phyloP scores from a whole-genome alignment of 2,329 filamentous ascomycete species.

The Triangularia setosa region DNA sequence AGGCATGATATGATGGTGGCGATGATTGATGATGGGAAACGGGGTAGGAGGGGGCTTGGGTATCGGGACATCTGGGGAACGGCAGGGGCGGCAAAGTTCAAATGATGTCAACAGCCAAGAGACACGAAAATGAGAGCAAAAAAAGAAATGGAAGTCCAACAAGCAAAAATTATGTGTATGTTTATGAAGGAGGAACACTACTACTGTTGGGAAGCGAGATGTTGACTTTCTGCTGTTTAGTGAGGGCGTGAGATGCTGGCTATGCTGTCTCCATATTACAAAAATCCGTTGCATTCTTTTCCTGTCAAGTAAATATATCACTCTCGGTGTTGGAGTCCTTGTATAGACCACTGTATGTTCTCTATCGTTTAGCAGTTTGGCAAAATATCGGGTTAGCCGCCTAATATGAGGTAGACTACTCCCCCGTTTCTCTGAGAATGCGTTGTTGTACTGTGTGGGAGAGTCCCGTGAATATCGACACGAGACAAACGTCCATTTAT shows the following conservation, averaged over 20 bases:
- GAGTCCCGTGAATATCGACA: too few species aligned
- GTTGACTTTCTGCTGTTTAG: too few species aligned
- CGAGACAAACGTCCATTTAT: too few species aligned
- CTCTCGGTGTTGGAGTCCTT: neutral
- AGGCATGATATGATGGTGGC: neutral
- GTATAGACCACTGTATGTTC: neutral
- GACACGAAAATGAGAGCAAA: neutral
- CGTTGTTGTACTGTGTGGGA: too few species aligned
- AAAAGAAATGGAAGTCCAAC: neutral
- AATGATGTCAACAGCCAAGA: neutral
- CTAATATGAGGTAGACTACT: neutral
- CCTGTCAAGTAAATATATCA: neutral
- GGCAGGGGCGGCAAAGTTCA: too few species aligned
- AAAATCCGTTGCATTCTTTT: neutral
- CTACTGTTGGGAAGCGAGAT: neutral
- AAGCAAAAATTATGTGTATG: neutral
- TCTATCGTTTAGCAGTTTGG: neutral
- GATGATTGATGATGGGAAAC: neutral
- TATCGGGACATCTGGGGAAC: neutral
- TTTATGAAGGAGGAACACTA: neutral
- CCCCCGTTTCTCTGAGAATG: neutral
- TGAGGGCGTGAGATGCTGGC: too few species aligned
- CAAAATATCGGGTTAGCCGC: neutral
- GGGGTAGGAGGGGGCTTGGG: neutral
- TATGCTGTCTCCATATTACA: too few species aligned